A percentile compares a stretch with the other conserved stretches of the same genome.
Evolutionary conservation across 345 rosid species (phyloP).

Genomic region (Salix udensis): DNA sequence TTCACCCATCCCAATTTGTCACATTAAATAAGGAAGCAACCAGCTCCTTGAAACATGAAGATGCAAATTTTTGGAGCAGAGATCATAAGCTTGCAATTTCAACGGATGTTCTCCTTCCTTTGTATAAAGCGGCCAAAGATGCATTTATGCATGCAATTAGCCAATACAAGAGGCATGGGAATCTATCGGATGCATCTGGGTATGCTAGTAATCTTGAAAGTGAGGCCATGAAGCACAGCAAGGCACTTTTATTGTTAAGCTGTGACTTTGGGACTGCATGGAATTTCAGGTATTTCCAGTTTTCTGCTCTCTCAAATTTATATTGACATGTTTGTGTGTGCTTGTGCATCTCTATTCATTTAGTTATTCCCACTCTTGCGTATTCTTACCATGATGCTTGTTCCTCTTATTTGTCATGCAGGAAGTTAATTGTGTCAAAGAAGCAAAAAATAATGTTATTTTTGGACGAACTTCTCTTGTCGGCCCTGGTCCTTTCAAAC

Average conservation of each 20-base stretch:
- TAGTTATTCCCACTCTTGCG: slow-evolving; percentile 8
- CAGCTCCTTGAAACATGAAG: slow-evolving; percentile 1
- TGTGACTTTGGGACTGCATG: slow-evolving; percentile 87
- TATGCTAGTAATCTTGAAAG: slow-evolving; percentile 26
- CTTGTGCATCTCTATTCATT: not conserved
- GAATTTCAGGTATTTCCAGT: slow-evolving; percentile 64
- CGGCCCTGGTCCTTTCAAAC: slow-evolving; percentile 72
- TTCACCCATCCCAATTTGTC: slow-evolving; percentile 82
- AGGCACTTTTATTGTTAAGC: slow-evolving; percentile 66
- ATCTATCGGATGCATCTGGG: slow-evolving; percentile 7
- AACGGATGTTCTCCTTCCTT: slow-evolving; percentile 43
- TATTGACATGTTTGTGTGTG: not conserved
- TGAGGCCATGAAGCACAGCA: slow-evolving; percentile 71
- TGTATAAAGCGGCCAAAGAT: slow-evolving; percentile 57
- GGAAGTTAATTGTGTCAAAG: slow-evolving; percentile 61
- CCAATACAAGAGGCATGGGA: slow-evolving; percentile 31
- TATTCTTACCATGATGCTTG: slow-evolving; percentile 7
- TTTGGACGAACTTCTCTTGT: slow-evolving; percentile 62
- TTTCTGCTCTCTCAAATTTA: not conserved
- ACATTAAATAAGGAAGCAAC: slow-evolving; percentile 39
- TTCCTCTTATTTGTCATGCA: slow-evolving; percentile 18
- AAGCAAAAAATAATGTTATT: slow-evolving; percentile 38
- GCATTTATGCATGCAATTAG: slow-evolving; percentile 44
- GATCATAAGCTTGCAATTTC: slow-evolving; percentile 88
- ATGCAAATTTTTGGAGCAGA: slow-evolving; percentile 50